Evolutionary conservation across 306 rosid species (phyloP).

Genomic region (Lablab purpureus): DNA sequence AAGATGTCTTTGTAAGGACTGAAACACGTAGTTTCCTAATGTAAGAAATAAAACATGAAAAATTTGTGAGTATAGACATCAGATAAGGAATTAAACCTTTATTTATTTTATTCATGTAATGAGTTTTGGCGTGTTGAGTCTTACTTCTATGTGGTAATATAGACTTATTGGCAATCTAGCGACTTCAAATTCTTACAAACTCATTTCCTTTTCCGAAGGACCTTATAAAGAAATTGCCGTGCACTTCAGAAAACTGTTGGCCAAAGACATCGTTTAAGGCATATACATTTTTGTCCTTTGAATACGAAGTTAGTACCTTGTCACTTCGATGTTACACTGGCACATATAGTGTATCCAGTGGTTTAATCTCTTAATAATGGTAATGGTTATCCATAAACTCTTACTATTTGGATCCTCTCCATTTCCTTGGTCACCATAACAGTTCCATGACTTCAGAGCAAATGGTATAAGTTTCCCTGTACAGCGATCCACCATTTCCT

Average conservation of each 20-base stretch:
- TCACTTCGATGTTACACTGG: conserved; percentile 25
- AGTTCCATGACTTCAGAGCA: conserved; percentile 1
- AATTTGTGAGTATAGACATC: too few relatives aligned
- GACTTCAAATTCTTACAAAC: conserved; percentile 14
- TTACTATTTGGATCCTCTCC: neutral
- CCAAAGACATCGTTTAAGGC: neutral
- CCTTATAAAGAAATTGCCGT: neutral
- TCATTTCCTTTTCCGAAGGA: conserved; percentile 16
- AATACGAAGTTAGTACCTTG: conserved; percentile 18
- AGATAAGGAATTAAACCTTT: neutral
- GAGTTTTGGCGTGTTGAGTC: conserved; percentile 1
- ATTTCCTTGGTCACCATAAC: neutral
- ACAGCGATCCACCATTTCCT: neutral
- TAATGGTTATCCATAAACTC: neutral
- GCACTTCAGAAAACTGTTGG: neutral
- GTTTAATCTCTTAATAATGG: conserved; percentile 30
- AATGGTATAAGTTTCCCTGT: neutral
- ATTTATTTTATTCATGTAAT: neutral
- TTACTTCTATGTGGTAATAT: conserved; percentile 4
- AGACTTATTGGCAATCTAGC: neutral
- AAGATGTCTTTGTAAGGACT: neutral
- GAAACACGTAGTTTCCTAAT: too few relatives aligned
- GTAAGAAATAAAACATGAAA: too few relatives aligned
- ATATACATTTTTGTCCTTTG: conserved; percentile 11
- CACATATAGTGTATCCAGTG: neutral